phyloP scores from a whole-genome alignment of 192 early-diverging fungal species.

The Coemansia sp. region DNA sequence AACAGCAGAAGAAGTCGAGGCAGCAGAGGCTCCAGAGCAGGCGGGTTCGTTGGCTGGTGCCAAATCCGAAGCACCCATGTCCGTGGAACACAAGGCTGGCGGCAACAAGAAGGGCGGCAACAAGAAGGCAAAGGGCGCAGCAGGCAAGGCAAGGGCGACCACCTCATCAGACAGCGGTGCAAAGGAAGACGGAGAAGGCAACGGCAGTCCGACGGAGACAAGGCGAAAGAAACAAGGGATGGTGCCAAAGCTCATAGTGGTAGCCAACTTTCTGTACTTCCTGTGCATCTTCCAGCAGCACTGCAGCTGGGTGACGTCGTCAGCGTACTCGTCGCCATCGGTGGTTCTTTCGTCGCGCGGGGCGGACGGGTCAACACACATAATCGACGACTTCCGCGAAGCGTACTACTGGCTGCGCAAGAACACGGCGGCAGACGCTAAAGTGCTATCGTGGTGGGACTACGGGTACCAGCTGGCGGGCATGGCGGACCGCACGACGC shows the following conservation, averaged over 20 bases:
- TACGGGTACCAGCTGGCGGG: slow-evolving; percentile 99
- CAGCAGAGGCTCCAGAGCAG: neutral
- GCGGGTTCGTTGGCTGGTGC: neutral
- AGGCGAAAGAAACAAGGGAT: slow-evolving; percentile 12
- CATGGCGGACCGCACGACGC: slow-evolving; percentile 93
- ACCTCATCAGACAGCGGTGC: neutral
- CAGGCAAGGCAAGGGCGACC: neutral
- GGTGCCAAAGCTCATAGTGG: slow-evolving; percentile 54
- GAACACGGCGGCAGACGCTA: slow-evolving; percentile 90
- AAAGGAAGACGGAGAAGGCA: neutral
- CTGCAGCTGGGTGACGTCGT: slow-evolving; percentile 98
- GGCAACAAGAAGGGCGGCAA: slow-evolving; percentile 28
- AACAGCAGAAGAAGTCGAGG: neutral
- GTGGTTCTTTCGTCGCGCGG: slow-evolving; percentile 89
- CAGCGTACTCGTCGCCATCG: slow-evolving; percentile 98
- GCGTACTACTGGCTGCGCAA: slow-evolving; percentile 99
- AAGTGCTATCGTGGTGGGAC: slow-evolving; percentile 99
- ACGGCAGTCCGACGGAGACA: neutral
- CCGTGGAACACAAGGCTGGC: slow-evolving; percentile 6
- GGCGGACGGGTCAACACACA: slow-evolving; percentile 86
- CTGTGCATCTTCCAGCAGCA: slow-evolving; percentile 90
- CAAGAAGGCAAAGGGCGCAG: slow-evolving; percentile 20
- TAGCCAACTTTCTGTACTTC: slow-evolving; percentile 68
- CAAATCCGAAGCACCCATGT: neutral
- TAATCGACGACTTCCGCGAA: slow-evolving; percentile 99